phyloP scores from a whole-genome alignment of 2,329 filamentous ascomycete species.

The Phialocephala subalpina region DNA sequence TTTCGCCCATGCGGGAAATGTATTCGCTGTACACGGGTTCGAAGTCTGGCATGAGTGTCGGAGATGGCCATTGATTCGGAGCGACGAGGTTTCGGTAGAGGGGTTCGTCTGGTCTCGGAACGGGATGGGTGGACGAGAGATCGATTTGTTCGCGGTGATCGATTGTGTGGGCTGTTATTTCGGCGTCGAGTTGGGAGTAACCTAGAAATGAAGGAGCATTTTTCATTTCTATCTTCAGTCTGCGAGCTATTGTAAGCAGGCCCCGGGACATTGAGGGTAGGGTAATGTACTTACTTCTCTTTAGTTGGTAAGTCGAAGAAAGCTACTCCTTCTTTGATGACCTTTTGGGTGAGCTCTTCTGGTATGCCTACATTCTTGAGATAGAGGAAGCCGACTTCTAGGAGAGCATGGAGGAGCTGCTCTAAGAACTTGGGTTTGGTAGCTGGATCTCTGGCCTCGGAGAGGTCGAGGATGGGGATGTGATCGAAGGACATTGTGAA shows the following conservation, averaged over 20 bases:
- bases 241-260: conserved; percentile 40
- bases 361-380: conserved; percentile 81
- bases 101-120: conserved; percentile 69
- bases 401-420: conserved; percentile 75
- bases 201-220: conserved; percentile 76
- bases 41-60: conserved; percentile 70
- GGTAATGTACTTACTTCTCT: conserved; percentile 74
- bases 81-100: conserved; percentile 78
- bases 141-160: conserved; percentile 91
- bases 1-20: conserved; percentile 75
- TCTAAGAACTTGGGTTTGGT: conserved; percentile 78
- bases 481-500: conserved; percentile 64
- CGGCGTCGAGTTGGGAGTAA: conserved; percentile 71
- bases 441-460: conserved; percentile 65
- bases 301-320: conserved; percentile 81
- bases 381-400: conserved; percentile 91
- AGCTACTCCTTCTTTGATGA: conserved; percentile 71
- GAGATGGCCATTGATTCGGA: conserved; percentile 82
- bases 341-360: conserved; percentile 67
- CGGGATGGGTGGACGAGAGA: conserved; percentile 78
- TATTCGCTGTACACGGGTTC: conserved; percentile 75
- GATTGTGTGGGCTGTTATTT: conserved; percentile 75
- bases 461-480: conserved; percentile 81
- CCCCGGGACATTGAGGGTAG: not conserved
- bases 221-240: conserved; percentile 75